These are phyloP conservation scores for Nicotiana sylvestris DNA, from an alignment of 257 asterid species.

Conservation along the genomic window DNA sequence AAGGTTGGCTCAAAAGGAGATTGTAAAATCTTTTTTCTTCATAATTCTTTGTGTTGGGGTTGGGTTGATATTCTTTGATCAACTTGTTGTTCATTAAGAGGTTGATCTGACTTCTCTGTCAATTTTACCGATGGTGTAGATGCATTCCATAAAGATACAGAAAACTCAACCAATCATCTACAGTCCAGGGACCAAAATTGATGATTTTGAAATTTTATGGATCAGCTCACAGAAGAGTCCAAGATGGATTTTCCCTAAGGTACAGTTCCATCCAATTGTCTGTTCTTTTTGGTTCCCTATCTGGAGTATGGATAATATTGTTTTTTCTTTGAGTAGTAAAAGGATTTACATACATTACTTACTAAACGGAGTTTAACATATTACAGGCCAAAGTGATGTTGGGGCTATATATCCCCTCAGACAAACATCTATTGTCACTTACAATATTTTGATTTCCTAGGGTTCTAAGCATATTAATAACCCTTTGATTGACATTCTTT, in stretches of 20 bases:
- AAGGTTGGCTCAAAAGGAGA: neutral
- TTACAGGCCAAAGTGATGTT: no score
- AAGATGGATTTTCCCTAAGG: constrained; percentile 93
- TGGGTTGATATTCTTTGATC: no score
- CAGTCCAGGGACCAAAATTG: constrained; percentile 29
- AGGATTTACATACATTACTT: no score
- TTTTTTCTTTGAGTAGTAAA: no score
- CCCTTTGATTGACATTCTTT: constrained; percentile 20
- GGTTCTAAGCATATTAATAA: neutral
- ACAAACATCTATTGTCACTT: no score
- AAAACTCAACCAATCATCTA: constrained; percentile 27
- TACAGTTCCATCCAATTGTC: constrained; percentile 9
- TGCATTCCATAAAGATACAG: constrained; percentile 71
- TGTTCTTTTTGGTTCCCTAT: neutral
- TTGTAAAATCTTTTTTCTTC: no score
- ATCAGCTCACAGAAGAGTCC: constrained; percentile 86
- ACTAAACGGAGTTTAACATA: no score
- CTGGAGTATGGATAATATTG: neutral
- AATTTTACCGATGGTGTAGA: constrained; percentile 35
- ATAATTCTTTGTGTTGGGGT: no score
- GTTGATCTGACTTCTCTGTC: neutral
- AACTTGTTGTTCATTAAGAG: neutral
- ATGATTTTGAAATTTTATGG: constrained; percentile 71
- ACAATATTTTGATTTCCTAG: no score
- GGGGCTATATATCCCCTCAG: no score